Evolutionary conservation across 805 yeast genomes (phyloP).

Genomic region (Candida xyloterini): DNA sequence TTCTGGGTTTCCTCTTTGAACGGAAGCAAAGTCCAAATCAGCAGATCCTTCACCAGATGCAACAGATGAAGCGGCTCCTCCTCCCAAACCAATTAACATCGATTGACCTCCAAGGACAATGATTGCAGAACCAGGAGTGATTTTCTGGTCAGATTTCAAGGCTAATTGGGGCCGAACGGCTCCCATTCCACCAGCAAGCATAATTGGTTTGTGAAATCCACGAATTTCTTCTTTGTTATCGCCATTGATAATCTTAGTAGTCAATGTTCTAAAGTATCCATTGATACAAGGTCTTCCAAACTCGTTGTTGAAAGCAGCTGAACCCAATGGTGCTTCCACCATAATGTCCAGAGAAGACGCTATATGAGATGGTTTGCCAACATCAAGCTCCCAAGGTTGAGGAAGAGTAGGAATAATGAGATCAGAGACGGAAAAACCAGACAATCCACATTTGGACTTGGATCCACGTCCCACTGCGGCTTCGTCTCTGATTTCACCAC

Average conservation of each 20-base stretch:
- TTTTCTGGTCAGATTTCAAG: slow-evolving; percentile 70
- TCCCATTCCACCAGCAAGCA: slow-evolving; percentile 99
- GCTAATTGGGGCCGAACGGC: slow-evolving; percentile 92
- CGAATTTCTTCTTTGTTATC: slow-evolving; percentile 71
- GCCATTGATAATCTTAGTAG: slow-evolving; percentile 66
- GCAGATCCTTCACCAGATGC: slow-evolving; percentile 97
- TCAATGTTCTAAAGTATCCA: slow-evolving; percentile 94
- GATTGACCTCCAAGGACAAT: slow-evolving; percentile 97
- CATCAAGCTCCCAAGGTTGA: slow-evolving; percentile 93
- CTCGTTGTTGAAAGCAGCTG: slow-evolving; percentile 98
- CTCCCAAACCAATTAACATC: slow-evolving; percentile 98
- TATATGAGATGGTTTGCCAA: slow-evolving; percentile 91
- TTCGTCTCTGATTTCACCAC: slow-evolving; percentile 99
- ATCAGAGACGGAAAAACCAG: slow-evolving; percentile 92
- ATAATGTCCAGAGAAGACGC: slow-evolving; percentile 91
- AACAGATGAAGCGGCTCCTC: slow-evolving; percentile 98
- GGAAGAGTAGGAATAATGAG: slow-evolving; percentile 76
- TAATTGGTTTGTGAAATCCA: slow-evolving; percentile 98
- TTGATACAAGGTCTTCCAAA: slow-evolving; percentile 97
- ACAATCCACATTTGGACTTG: slow-evolving; percentile 90
- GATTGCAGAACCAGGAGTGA: slow-evolving; percentile 87
- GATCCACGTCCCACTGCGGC: slow-evolving; percentile 99
- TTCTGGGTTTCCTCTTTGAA: slow-evolving; percentile 98
- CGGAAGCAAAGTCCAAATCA: slow-evolving; percentile 95
- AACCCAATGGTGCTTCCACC: slow-evolving; percentile 96